Conservation (phyloP, 805 yeast species). For the Alloascoidea hylecoeti region DNA sequence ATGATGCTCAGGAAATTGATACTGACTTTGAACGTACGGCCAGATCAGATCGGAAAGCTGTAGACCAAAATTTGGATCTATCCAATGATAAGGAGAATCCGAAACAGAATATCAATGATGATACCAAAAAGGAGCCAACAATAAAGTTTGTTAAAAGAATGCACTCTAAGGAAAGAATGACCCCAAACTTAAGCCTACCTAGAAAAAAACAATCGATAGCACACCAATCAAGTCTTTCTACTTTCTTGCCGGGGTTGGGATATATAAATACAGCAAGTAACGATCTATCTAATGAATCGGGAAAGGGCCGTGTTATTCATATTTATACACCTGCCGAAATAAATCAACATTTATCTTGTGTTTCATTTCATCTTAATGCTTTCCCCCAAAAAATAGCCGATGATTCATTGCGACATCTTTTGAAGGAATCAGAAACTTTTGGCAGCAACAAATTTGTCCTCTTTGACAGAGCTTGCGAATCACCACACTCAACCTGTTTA, state of each 20-base stretch:
- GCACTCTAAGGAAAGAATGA: too few relatives aligned
- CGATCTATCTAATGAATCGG: slow-evolving; percentile 8
- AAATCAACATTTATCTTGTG: slow-evolving; percentile 32
- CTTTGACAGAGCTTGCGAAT: slow-evolving; percentile 45
- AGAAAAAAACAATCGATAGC: neutral
- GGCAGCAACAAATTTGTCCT: slow-evolving; percentile 34
- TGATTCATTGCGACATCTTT: slow-evolving; percentile 24
- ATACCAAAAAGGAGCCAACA: neutral
- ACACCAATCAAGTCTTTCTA: neutral
- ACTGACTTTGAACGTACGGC: neutral
- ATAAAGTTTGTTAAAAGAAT: too few relatives aligned
- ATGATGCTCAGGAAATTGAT: neutral
- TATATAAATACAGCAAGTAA: slow-evolving; percentile 10
- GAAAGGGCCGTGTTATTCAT: slow-evolving; percentile 17
- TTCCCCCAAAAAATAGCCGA: slow-evolving; percentile 37
- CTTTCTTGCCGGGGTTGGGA: slow-evolving; percentile 4
- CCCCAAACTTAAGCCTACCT: neutral
- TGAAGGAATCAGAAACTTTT: slow-evolving; percentile 26
- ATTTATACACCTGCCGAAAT: slow-evolving; percentile 39
- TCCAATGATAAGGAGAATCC: too few relatives aligned
- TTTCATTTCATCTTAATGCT: slow-evolving; percentile 33
- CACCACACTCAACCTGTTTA: slow-evolving; percentile 37
- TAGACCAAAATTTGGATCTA: too few relatives aligned
- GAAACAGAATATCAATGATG: neutral
- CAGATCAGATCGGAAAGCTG: neutral